phyloP scores from a whole-genome alignment of 192 early-diverging fungal genomes.

The Gaertneriomyces semiglobifer region DNA sequence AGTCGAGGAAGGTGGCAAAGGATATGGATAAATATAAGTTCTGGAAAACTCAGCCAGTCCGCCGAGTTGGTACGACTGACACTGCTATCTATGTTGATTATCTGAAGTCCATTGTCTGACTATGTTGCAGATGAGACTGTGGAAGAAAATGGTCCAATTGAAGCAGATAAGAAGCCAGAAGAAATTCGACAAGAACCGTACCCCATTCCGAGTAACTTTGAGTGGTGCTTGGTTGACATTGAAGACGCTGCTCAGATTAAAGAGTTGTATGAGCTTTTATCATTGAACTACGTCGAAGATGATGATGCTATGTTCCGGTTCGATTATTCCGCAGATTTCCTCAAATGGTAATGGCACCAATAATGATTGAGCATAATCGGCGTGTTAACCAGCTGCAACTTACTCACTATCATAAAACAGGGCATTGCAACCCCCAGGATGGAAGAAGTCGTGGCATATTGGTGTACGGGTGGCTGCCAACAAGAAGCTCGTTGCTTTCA shows the following conservation, averaged over 20 bases:
- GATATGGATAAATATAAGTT: constrained; percentile 74
- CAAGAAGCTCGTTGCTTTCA: constrained; percentile 90
- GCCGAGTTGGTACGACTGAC: constrained; percentile 57
- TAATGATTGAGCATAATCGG: neutral
- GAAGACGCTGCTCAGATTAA: constrained; percentile 68
- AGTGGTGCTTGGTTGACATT: constrained; percentile 84
- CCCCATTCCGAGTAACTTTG: constrained; percentile 82
- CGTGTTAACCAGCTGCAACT: neutral
- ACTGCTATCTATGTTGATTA: neutral
- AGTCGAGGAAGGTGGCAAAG: constrained; percentile 20
- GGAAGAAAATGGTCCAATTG: constrained; percentile 74
- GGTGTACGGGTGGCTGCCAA: constrained; percentile 81
- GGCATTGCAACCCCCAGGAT: constrained; percentile 92
- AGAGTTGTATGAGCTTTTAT: constrained; percentile 87
- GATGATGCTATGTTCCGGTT: constrained; percentile 95
- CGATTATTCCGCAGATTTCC: constrained; percentile 88
- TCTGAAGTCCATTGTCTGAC: constrained; percentile 9
- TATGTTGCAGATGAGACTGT: constrained; percentile 61
- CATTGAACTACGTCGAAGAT: constrained; percentile 96
- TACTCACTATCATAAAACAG: constrained; percentile 29
- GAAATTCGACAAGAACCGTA: constrained; percentile 80
- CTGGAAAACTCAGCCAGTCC: constrained; percentile 97
- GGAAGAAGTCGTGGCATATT: constrained; percentile 83
- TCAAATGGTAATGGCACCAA: constrained; percentile 69
- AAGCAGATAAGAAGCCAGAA: constrained; percentile 66